A percentile compares a stretch with the other conserved stretches of the same genome.
These are phyloP conservation scores for Penicillium angulare DNA, from an alignment of 495 filamentous ascomycete species.

Conservation along the genomic window DNA sequence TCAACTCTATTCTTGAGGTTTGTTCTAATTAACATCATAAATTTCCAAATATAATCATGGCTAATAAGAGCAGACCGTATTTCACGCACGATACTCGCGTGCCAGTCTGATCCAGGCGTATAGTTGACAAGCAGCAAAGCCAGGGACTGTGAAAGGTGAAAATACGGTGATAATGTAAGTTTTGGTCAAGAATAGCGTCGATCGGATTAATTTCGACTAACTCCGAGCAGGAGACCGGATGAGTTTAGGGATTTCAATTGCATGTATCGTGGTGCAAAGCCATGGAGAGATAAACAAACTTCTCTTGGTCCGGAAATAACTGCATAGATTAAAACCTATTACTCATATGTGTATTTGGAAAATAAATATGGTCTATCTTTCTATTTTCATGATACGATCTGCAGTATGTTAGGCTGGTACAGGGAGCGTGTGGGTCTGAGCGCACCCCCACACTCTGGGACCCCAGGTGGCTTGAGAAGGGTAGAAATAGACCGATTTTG, in stretches of 20 bases:
- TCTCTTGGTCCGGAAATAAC: neutral
- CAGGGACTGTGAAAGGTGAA: slow-evolving; percentile 25
- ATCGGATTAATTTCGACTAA: too few relatives aligned
- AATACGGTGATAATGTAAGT: slow-evolving; percentile 32
- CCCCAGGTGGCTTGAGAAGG: neutral
- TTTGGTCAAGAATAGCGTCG: neutral
- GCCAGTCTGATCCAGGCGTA: slow-evolving; percentile 24
- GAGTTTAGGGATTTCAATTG: slow-evolving; percentile 48
- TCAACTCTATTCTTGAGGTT: slow-evolving; percentile 10
- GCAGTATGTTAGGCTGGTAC: too few relatives aligned
- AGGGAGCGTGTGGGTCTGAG: too few relatives aligned
- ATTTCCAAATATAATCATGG: neutral
- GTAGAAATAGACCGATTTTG: neutral
- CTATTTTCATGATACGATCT: too few relatives aligned
- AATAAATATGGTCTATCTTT: too few relatives aligned
- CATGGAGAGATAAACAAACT: slow-evolving; percentile 20
- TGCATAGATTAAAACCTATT: neutral
- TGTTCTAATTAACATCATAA: neutral
- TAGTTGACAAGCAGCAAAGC: slow-evolving; percentile 37
- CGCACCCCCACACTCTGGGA: neutral
- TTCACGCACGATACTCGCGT: slow-evolving; percentile 18
- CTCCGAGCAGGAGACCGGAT: slow-evolving; percentile 21
- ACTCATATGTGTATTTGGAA: neutral
- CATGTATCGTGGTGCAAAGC: slow-evolving; percentile 32
- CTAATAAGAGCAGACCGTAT: slow-evolving; percentile 12